Conservation (phyloP, 192 early-diverging fungal species). For the Rhizophagus sp. region DNA sequence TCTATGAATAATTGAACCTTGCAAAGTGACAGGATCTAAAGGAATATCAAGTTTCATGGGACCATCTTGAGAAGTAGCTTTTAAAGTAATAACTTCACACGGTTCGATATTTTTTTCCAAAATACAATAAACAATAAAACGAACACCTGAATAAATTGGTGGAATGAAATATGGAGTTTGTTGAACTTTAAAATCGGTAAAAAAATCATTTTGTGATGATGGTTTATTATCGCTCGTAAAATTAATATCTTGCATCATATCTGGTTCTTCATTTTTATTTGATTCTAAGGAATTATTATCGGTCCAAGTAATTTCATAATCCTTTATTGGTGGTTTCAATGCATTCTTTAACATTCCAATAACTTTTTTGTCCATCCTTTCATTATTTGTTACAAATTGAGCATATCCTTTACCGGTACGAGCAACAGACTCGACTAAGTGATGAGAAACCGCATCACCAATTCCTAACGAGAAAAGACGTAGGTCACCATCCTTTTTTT, state of each 20-base stretch:
- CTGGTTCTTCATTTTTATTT: background rate
- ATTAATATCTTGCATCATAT: background rate
- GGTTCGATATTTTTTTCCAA: background rate
- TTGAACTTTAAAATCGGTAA: background rate
- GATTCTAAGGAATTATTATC: background rate
- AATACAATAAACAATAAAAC: conserved; percentile 21
- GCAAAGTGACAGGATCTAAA: conserved; percentile 15
- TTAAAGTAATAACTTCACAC: background rate
- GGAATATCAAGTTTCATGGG: conserved; percentile 12
- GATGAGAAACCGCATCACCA: conserved; percentile 48
- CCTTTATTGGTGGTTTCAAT: conserved; percentile 39
- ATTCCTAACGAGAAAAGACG: conserved; percentile 55
- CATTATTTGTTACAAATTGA: conserved; percentile 45
- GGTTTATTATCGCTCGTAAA: background rate
- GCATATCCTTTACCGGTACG: conserved; percentile 51
- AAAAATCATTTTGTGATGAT: background rate
- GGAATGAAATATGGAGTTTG: conserved; percentile 22
- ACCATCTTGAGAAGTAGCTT: conserved; percentile 14
- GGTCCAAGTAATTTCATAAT: conserved; percentile 45
- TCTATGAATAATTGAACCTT: conserved; percentile 23
- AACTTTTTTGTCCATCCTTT: conserved; percentile 56
- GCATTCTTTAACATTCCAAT: conserved; percentile 55
- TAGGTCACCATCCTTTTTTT: conserved; percentile 14
- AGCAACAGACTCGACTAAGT: conserved; percentile 53
- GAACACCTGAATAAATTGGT: conserved; percentile 6